Conservation (phyloP, 2,329 filamentous ascomycete species). For the Leptographium lundbergii region DNA sequence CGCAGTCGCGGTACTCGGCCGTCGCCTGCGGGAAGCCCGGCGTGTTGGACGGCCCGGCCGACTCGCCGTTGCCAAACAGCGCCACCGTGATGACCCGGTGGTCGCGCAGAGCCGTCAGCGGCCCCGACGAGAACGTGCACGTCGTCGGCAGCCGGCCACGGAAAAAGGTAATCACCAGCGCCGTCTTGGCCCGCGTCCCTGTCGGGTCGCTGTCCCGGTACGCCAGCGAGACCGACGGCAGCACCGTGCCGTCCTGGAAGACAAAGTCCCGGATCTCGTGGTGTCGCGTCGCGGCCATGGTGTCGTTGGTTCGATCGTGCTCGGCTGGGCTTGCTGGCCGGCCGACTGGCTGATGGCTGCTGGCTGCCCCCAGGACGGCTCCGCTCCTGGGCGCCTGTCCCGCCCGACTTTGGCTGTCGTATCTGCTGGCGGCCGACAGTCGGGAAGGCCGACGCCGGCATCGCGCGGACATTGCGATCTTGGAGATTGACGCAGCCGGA, state of each 20-base stretch:
- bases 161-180: conserved; percentile 8
- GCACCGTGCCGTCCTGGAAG: neutral
- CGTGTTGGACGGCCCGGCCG: conserved; percentile 38
- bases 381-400: neutral
- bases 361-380: neutral
- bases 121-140: conserved; percentile 1
- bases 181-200: neutral
- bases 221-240: conserved; percentile 7
- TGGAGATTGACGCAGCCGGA: neutral
- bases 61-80: conserved; percentile 40
- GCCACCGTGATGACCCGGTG: conserved; percentile 39
- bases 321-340: too few relatives aligned
- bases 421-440: neutral
- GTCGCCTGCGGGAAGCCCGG: conserved; percentile 28
- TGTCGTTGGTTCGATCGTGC: neutral
- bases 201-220: conserved; percentile 5
- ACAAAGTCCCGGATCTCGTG: neutral
- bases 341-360: neutral
- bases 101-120: conserved; percentile 5
- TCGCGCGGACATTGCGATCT: neutral
- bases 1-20: conserved; percentile 31
- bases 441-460: neutral
- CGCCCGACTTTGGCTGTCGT: neutral
- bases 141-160: conserved; percentile 8
- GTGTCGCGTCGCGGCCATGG: neutral